A percentile compares a stretch with the other conserved stretches of the same genome.
phyloP scores from a whole-genome alignment of 345 rosid genomes.

The Sapria himalayana region DNA sequence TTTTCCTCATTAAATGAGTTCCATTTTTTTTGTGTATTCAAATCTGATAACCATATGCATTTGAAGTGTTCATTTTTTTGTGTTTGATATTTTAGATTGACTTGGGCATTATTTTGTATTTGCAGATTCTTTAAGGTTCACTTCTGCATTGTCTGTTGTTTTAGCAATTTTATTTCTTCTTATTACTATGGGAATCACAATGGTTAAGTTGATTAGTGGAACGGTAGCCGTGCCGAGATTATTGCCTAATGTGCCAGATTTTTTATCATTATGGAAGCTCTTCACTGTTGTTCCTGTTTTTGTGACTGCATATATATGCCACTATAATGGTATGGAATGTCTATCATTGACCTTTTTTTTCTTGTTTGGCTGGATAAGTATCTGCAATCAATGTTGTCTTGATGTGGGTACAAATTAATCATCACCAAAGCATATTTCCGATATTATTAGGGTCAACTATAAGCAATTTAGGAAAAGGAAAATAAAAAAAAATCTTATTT shows the following conservation, averaged over 20 bases:
- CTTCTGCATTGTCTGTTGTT: constrained; percentile 71
- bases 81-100: constrained; percentile 3
- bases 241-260: constrained; percentile 46
- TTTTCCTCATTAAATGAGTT: constrained; percentile 1
- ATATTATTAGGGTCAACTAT: too few relatives aligned
- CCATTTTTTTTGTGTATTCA: not conserved
- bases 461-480: too few relatives aligned
- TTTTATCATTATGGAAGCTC: constrained; percentile 56
- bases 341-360: too few relatives aligned
- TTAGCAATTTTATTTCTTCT: constrained; percentile 68
- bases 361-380: not conserved
- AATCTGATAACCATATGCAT: not conserved
- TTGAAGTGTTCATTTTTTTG: not conserved
- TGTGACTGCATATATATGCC: constrained; percentile 80
- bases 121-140: constrained; percentile 80
- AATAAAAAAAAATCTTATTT: too few relatives aligned
- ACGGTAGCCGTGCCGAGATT: constrained; percentile 60
- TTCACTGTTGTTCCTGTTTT: constrained; percentile 85
- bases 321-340: constrained; percentile 43
- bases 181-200: constrained; percentile 46
- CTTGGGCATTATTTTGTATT: constrained; percentile 8
- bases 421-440: too few relatives aligned
- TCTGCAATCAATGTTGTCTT: too few relatives aligned
- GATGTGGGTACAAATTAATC: too few relatives aligned
- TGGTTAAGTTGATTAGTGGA: constrained; percentile 37